Evolutionary conservation across 257 asterid genomes (phyloP).

Genomic region (Solanum bulbocastanum): DNA sequence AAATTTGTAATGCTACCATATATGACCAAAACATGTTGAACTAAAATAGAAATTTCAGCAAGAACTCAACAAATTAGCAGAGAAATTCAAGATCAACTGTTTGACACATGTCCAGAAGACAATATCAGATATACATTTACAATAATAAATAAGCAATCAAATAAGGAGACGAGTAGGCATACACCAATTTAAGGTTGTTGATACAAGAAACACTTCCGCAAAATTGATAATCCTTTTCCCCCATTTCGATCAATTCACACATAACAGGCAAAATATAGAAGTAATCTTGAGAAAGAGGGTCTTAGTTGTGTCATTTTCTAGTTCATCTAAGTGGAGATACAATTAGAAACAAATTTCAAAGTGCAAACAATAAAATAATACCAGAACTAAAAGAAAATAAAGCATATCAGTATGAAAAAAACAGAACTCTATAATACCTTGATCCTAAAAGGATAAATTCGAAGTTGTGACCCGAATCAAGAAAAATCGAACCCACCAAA

Average conservation of each 20-base stretch:
- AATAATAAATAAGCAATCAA: no score
- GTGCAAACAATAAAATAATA: background rate
- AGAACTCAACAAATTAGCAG: no score
- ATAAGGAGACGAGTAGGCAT: no score
- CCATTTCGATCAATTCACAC: background rate
- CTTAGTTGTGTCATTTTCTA: background rate
- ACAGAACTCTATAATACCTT: background rate
- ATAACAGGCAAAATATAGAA: background rate
- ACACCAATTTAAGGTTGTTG: background rate
- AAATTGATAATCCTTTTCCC: background rate
- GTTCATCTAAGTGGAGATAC: no score
- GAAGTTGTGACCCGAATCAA: conserved; percentile 22
- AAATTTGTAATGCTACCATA: background rate
- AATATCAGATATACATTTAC: no score
- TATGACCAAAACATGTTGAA: background rate
- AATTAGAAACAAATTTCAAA: background rate
- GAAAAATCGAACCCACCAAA: conserved; percentile 5
- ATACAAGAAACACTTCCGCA: background rate
- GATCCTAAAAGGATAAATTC: background rate
- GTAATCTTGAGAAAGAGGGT: background rate
- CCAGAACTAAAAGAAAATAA: background rate
- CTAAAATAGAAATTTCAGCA: no score
- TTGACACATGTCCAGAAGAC: no score
- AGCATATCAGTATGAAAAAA: background rate
- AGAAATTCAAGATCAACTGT: no score